phyloP scores from a whole-genome alignment of 139 green algal genomes.

The Tetradesmus obliquus region DNA sequence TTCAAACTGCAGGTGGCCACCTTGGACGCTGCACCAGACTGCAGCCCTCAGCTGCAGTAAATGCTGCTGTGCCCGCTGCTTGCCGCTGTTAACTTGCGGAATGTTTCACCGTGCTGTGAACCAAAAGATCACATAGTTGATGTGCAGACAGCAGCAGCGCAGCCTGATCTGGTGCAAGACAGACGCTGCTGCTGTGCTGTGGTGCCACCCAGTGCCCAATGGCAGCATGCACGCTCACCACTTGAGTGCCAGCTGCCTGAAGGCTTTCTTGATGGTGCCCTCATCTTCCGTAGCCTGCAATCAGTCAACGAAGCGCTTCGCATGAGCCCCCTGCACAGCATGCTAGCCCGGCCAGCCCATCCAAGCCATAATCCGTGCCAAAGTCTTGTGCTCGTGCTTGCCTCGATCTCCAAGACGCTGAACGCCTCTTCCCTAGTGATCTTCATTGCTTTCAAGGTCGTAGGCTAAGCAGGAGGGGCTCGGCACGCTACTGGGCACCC shows the following conservation, averaged over 20 bases:
- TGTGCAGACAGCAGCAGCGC: not conserved
- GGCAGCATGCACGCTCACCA: slow-evolving; percentile 40
- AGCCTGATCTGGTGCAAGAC: not conserved
- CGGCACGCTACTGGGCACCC: not conserved
- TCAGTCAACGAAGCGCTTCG: not conserved
- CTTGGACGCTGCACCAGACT: too few relatives aligned
- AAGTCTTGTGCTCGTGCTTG: not conserved
- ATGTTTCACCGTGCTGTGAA: too few relatives aligned
- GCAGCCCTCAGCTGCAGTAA: too few relatives aligned
- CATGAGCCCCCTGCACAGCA: not conserved
- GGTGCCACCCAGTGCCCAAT: not conserved
- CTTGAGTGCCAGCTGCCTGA: slow-evolving; percentile 53
- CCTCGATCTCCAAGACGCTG: slow-evolving; percentile 20
- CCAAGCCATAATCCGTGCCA: not conserved
- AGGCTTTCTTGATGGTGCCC: slow-evolving; percentile 47
- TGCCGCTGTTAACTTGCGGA: too few relatives aligned
- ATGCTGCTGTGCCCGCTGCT: too few relatives aligned
- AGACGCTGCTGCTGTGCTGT: not conserved
- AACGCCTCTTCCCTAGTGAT: slow-evolving; percentile 12
- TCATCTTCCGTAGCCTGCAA: slow-evolving; percentile 36
- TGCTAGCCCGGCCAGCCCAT: not conserved
- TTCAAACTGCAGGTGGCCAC: too few relatives aligned
- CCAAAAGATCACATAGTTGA: not conserved
- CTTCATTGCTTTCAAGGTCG: slow-evolving; percentile 6
- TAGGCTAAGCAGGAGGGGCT: not conserved